Evolutionary conservation across 768 basidiomycete species (phyloP).

Genomic region (Neoboletus magnificus): DNA sequence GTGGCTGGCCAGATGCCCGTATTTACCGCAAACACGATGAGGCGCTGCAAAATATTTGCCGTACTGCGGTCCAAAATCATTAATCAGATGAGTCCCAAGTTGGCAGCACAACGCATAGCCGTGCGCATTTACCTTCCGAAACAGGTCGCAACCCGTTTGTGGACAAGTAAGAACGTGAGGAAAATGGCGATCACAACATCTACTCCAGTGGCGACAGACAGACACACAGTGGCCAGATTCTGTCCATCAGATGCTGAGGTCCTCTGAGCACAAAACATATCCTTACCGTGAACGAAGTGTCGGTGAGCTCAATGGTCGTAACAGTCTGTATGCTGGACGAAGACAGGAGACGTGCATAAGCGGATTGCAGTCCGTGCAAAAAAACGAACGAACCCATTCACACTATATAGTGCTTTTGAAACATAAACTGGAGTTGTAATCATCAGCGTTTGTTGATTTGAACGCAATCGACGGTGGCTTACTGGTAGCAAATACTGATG

Average conservation of each 20-base stretch:
- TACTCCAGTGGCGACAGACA: background rate
- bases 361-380: background rate
- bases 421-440: background rate
- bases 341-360: background rate
- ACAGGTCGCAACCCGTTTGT: background rate
- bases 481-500: constrained; percentile 3
- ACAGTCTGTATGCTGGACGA: background rate
- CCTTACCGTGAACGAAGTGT: background rate
- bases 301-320: background rate
- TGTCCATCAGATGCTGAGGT: background rate
- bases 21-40: constrained; percentile 5
- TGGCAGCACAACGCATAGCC: too few species aligned
- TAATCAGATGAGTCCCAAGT: background rate
- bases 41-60: constrained; percentile 4
- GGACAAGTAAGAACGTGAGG: background rate
- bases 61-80: background rate
- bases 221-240: background rate
- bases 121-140: background rate
- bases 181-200: constrained; percentile 6
- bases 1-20: constrained; percentile 49
- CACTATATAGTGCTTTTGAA: background rate
- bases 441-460: background rate
- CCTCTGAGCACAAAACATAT: background rate
- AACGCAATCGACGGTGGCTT: background rate
- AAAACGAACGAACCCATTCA: background rate